Base-by-base conservation (phyloP, 805 yeast genomes). In the Lipomyces starkeyi region DNA sequence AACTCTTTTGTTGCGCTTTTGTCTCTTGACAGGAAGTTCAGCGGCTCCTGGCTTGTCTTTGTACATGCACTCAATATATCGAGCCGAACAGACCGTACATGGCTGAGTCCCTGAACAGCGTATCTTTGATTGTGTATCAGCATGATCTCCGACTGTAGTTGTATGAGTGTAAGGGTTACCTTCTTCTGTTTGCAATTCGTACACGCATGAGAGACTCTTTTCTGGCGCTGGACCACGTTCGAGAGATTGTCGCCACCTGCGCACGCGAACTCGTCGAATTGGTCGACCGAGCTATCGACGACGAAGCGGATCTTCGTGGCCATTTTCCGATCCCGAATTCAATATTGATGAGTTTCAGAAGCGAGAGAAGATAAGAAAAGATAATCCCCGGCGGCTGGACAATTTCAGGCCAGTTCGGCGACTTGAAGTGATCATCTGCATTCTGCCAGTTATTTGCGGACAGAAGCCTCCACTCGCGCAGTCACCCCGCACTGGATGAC, bases 131-230 rank as follows among this genome's bases (percentile, higher is more conserved):
- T 13, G 20, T 9, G 25, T 34, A 22, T n/a, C 17, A 25, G 37
- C 20, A 52, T 25, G 27, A 25, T 25, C 2, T 25, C 27, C 2
- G 27, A 25, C 27, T 25, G 27, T 25, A 25, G 49, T 32, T n/a
- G 14, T 25, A 11, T 49, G 27, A 27, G 17, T 47, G 20, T 29
- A 17, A 25, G 34, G 53, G 6, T n/a, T 49, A 69, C 75, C 64
- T 74, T 74, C 20, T 72, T 64, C 17, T 64, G 64, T 34, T 74
- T 70, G 60, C 76, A 74, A 6, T 60, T 58, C 34, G 60, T 49
- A 56, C 76, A 74, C 1, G 76, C 76, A 13, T 69, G 69, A 55
- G 72, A 65, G 43, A 73, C 76, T 22, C 76, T 65, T 57, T 73
- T 73, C 14, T 66, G 68, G 32, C 74, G 67, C 14, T 63, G 68